Evolutionary conservation across 768 basidiomycete genomes (phyloP).

Genomic region (button mushroom (Agaricus bisporus)): DNA sequence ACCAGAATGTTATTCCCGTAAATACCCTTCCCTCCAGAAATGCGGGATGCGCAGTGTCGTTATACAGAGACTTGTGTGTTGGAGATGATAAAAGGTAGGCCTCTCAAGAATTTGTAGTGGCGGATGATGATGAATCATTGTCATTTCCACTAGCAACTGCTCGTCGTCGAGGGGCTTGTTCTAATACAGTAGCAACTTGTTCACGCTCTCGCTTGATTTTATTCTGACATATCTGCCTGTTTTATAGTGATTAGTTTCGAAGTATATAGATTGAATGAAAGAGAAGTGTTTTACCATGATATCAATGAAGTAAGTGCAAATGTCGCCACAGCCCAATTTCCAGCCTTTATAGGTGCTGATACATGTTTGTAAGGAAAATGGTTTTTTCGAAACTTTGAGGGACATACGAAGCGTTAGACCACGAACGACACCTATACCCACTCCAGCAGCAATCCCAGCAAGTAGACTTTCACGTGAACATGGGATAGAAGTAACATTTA

Average conservation of each 20-base stretch:
- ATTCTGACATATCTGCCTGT: constrained; percentile 61
- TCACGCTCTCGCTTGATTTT: constrained; percentile 48
- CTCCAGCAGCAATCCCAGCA: constrained; percentile 74
- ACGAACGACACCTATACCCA: constrained; percentile 70
- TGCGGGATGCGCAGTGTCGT: background rate
- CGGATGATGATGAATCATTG: constrained; percentile 3
- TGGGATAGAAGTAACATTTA: constrained; percentile 62
- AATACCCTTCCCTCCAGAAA: too few species aligned
- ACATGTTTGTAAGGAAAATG: background rate
- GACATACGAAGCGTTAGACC: constrained; percentile 57
- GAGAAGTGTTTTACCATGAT: constrained; percentile 44
- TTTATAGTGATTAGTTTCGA: background rate
- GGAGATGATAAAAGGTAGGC: too few species aligned
- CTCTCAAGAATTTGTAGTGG: background rate
- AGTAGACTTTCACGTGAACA: constrained; percentile 74
- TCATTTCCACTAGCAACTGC: constrained; percentile 3
- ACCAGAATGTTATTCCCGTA: too few species aligned
- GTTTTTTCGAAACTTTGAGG: background rate
- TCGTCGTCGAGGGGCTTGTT: constrained; percentile 5
- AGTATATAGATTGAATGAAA: background rate
- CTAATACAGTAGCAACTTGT: constrained; percentile 30
- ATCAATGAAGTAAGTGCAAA: constrained; percentile 62
- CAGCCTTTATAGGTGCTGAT: constrained; percentile 58
- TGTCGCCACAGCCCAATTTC: constrained; percentile 75
- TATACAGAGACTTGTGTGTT: background rate